Evolutionary conservation across 495 filamentous ascomycete genomes (phyloP), one percentile per base, ranked within the genome.

Genomic region (Xylaria venustula): DNA sequence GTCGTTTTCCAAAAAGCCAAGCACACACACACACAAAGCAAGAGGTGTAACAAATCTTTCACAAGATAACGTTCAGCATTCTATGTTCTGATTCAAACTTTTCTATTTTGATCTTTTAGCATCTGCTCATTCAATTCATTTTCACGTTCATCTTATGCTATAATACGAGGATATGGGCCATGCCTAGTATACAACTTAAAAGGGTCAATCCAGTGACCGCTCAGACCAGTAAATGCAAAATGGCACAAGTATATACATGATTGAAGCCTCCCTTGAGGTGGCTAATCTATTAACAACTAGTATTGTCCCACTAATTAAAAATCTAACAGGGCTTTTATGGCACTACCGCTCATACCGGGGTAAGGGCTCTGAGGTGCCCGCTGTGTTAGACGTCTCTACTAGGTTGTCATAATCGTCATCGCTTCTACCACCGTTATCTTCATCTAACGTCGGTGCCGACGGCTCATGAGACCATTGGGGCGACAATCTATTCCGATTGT

Each of bases 361-460:
- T 51, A 83, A 67, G 17, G 67, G 74, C 62, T 83, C 80, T 19
- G 48, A 62, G 19, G 52, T 19, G 47, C 41, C 17, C 51, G 41
- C 19, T 41, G 54, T 55, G n/a, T 59, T 46, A 8, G 70, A 69
- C 26, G 64, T 23, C 3, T 62, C 69, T 17, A 60, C 59, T 8
- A 71, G 65, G 23, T 55, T 53, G 22, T 67, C 65, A 40, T 77
- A 77, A 15, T 68, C 41, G 56, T 72, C 76, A 62, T 66, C 61
- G 25, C 41, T 36, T 14, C 67, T 75, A 57, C 83, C 79, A 19
- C 87, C 82, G 19, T 87, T 86, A 9, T 87, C 86, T 30, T 90
- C 87, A 60, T 79, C 71, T 36, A 92, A 74, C 19, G 84, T 75
- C 1, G 91, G 90, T 7, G 90, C 90, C 19, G 83, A 88, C 2